These are phyloP conservation scores for Myxozyma melibiosi DNA, from an alignment of 805 yeast genomes.

Conservation along the genomic window DNA sequence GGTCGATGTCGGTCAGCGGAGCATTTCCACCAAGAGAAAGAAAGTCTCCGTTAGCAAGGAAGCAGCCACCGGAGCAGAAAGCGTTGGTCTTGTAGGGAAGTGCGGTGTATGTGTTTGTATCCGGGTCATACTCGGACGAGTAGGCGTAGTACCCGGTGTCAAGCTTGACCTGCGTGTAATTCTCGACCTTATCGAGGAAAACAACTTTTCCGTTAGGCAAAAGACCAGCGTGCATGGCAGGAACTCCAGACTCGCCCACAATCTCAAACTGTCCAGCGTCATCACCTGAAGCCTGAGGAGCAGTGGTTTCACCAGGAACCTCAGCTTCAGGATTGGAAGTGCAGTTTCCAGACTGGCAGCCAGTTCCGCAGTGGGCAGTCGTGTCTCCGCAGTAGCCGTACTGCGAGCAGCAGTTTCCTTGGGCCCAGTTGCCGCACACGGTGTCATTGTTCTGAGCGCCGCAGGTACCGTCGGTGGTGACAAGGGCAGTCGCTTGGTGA, in stretches of 20 bases:
- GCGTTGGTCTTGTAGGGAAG: constrained; percentile 29
- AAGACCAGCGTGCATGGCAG: constrained; percentile 31
- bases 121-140: constrained; percentile 26
- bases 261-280: constrained; percentile 27
- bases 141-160: constrained; percentile 27
- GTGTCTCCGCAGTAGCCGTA: constrained; percentile 32
- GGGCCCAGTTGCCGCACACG: constrained; percentile 28
- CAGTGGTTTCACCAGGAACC: constrained; percentile 20
- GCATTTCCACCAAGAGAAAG: constrained; percentile 29
- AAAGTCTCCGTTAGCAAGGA: constrained; percentile 26
- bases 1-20: constrained; percentile 20
- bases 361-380: constrained; percentile 27
- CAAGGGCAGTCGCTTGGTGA: constrained; percentile 16
- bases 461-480: constrained; percentile 32
- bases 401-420: constrained; percentile 29
- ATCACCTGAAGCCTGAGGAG: constrained; percentile 21
- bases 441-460: constrained; percentile 20
- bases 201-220: constrained; percentile 31
- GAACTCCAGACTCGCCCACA: constrained; percentile 29
- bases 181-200: constrained; percentile 30
- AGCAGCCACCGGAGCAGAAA: constrained; percentile 30
- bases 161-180: constrained; percentile 26
- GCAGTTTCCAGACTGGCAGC: constrained; percentile 32
- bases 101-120: constrained; percentile 19
- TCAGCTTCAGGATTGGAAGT: neutral